Evolutionary conservation across 1,284 basidiomycete genomes (phyloP).

Genomic region (Sanguinoderma infundibulare): DNA sequence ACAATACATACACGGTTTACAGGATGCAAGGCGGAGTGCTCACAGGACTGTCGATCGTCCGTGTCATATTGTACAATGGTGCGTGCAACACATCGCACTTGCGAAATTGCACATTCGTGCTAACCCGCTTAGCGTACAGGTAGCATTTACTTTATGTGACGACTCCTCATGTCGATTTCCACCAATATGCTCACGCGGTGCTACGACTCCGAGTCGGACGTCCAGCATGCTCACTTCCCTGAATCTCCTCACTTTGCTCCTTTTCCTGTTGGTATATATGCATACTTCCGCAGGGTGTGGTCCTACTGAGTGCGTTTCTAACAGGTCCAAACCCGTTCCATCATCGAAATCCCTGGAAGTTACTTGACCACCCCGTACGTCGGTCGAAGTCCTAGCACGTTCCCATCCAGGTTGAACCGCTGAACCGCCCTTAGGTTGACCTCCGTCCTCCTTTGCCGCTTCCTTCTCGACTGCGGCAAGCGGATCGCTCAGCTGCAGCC

Average conservation of each 20-base stretch:
- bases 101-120: no score
- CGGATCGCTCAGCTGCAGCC: no score
- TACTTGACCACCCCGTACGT: not conserved
- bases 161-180: not conserved
- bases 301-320: no score
- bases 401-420: not conserved
- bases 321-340: not conserved
- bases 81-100: no score
- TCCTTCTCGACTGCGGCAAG: not conserved
- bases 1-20: not conserved
- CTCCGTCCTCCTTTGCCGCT: not conserved
- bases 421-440: not conserved
- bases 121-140: not conserved
- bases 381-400: not conserved
- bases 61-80: not conserved
- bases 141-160: not conserved
- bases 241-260: not conserved
- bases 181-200: not conserved
- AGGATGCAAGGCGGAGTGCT: not conserved
- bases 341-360: not conserved
- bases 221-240: not conserved
- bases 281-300: not conserved
- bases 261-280: not conserved
- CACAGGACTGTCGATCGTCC: not conserved
- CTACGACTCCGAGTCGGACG: not conserved